Evolutionary conservation across 371 early-diverging fungal species (phyloP).

Genomic region (Umbelopsis sp.): DNA sequence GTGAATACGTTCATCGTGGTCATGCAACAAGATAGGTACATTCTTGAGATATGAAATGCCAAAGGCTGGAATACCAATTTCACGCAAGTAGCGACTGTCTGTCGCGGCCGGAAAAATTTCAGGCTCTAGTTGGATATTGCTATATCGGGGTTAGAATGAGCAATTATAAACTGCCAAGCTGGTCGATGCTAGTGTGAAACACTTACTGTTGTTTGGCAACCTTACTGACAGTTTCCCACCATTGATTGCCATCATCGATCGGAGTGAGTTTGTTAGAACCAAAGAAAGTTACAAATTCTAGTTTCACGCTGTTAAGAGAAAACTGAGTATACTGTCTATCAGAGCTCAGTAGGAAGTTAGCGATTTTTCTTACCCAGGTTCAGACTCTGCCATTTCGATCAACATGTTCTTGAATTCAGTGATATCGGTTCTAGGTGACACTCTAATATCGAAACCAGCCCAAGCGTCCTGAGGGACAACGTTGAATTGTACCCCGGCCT

Average conservation of each 20-base stretch:
- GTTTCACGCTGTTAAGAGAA: constrained; percentile 35
- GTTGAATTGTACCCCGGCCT: constrained; percentile 63
- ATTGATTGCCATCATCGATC: constrained; percentile 56
- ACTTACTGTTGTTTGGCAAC: constrained; percentile 19
- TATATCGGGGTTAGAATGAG: constrained; percentile 3
- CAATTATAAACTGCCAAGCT: too few species aligned
- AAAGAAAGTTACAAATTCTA: constrained; percentile 63
- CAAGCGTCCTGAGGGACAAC: constrained; percentile 68
- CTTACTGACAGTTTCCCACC: constrained; percentile 48
- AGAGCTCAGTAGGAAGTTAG: neutral
- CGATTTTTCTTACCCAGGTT: constrained; percentile 43
- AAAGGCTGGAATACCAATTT: constrained; percentile 70
- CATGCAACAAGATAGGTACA: constrained; percentile 76
- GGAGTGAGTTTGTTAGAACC: constrained; percentile 49
- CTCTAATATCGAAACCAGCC: constrained; percentile 74
- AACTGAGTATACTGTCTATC: neutral
- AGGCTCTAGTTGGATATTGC: constrained; percentile 50
- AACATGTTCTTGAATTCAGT: constrained; percentile 53
- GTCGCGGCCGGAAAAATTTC: constrained; percentile 68
- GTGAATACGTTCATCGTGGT: constrained; percentile 80
- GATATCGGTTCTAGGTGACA: constrained; percentile 67
- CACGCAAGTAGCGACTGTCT: constrained; percentile 58
- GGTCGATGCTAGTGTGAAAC: too few species aligned
- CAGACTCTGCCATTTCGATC: constrained; percentile 53
- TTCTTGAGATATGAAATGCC: constrained; percentile 76